Conservation (phyloP, 1,139 yeast species). For the Komagataea norvegica region DNA sequence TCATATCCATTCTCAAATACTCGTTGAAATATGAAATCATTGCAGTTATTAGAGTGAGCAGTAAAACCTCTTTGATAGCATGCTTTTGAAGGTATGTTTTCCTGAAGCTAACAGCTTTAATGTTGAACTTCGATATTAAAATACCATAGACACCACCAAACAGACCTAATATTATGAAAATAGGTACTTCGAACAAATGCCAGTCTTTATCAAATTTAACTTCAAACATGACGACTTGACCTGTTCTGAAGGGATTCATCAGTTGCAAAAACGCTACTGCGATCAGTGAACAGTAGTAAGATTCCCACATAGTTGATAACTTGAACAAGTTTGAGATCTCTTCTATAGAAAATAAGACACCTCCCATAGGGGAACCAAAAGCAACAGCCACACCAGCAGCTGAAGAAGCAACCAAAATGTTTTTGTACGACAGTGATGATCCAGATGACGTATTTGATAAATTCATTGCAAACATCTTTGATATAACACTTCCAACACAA, state of each 20-base stretch:
- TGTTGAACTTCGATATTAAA: conserved; percentile 71
- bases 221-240: conserved; percentile 88
- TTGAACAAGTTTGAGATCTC: conserved; percentile 57
- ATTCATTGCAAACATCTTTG: conserved; percentile 49
- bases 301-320: conserved; percentile 80
- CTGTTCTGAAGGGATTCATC: conserved; percentile 88
- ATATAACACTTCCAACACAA: conserved; percentile 56
- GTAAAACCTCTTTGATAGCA: conserved; percentile 67
- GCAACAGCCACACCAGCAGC: conserved; percentile 69
- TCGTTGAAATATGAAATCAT: conserved; percentile 77
- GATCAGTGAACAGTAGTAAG: conserved; percentile 84
- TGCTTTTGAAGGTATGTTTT: conserved; percentile 53
- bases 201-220: conserved; percentile 82
- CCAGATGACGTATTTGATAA: conserved; percentile 37
- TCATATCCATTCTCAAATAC: conserved; percentile 83
- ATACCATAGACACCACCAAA: conserved; percentile 94
- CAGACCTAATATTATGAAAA: conserved; percentile 71
- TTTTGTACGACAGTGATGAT: conserved; percentile 38
- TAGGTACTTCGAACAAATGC: conserved; percentile 82
- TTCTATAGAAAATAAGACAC: conserved; percentile 60
- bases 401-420: conserved; percentile 59
- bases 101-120: conserved; percentile 74
- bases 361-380: conserved; percentile 68
- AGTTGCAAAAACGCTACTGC: conserved; percentile 76
- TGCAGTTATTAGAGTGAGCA: conserved; percentile 68